These are phyloP conservation scores for Sarocladiaceae sp. DNA, from an alignment of 2,329 filamentous ascomycete genomes.

Conservation along the genomic window DNA sequence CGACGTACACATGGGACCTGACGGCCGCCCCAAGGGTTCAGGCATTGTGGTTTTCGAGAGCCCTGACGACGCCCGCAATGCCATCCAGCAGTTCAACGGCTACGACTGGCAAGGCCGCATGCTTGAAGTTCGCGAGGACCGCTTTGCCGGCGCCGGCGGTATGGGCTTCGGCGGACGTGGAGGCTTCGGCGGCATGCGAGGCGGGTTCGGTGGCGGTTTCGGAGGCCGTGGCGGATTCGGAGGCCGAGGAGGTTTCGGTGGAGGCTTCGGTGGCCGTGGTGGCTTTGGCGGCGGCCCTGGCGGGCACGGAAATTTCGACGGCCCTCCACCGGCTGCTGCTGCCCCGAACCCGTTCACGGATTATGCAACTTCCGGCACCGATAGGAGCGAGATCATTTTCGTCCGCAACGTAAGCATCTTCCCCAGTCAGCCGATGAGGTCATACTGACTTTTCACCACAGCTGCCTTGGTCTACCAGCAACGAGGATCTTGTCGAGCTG, in stretches of 20 bases:
- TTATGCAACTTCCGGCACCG: conserved; percentile 80
- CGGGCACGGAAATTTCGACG: conserved; percentile 38
- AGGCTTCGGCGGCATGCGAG: conserved; percentile 55
- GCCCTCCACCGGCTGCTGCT: conserved; percentile 38
- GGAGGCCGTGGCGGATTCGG: conserved; percentile 50
- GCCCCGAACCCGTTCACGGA: conserved; percentile 92
- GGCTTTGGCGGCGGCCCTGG: conserved; percentile 40
- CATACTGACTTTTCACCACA: conserved; percentile 29
- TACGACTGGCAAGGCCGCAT: conserved; percentile 96
- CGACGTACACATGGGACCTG: conserved; percentile 87
- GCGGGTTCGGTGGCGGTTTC: conserved; percentile 53
- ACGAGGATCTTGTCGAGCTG: conserved; percentile 92
- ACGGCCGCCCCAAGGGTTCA: conserved; percentile 92
- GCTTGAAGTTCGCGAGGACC: conserved; percentile 93
- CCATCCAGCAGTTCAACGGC: conserved; percentile 96
- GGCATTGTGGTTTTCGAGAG: conserved; percentile 97
- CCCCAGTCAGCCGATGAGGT: neutral
- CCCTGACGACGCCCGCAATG: conserved; percentile 89
- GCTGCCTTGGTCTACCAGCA: conserved; percentile 98
- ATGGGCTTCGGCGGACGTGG: conserved; percentile 54
- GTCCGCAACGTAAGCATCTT: conserved; percentile 81
- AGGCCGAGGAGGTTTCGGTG: conserved; percentile 53
- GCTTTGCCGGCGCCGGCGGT: conserved; percentile 69
- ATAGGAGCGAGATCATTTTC: conserved; percentile 81
- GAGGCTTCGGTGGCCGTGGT: conserved; percentile 40